Conservation (phyloP, 2,329 filamentous ascomycete genomes). For the Colletotrichum spaethianum region DNA sequence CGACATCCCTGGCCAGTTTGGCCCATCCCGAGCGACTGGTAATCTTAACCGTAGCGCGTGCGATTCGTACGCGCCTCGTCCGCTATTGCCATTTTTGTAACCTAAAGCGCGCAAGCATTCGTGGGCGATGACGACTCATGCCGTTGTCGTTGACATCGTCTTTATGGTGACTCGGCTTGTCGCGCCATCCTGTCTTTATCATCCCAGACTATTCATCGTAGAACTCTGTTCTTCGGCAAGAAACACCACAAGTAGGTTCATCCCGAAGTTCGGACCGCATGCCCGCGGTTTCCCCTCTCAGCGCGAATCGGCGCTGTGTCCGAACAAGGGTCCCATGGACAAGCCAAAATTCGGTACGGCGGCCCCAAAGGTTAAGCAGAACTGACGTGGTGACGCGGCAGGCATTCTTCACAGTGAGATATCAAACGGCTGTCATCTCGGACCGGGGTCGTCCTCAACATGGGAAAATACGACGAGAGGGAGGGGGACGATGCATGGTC, state of each 20-base stretch:
- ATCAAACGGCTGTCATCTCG: background rate
- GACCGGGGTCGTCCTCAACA: background rate
- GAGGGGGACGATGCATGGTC: background rate
- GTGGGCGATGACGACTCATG: background rate
- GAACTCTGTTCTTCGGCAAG: background rate
- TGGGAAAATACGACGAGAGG: background rate
- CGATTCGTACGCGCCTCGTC: background rate
- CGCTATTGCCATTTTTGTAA: background rate
- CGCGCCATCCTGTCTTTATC: conserved; percentile 16
- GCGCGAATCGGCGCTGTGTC: background rate
- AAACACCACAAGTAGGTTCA: background rate
- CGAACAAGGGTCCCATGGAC: conserved; percentile 3
- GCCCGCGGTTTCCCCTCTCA: background rate
- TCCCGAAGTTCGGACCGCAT: conserved; percentile 1
- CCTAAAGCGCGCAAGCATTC: background rate
- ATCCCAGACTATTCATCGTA: background rate
- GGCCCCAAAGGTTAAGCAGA: conserved; percentile 13
- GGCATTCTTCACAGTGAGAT: background rate
- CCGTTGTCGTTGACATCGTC: background rate
- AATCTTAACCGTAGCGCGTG: background rate
- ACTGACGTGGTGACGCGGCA: conserved; percentile 16
- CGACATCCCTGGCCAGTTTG: background rate
- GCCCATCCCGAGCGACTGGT: background rate
- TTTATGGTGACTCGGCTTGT: background rate
- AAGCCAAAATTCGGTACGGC: background rate